These are phyloP conservation scores for Nitzschia palea DNA, from an alignment of 108 stramenopile species.

Conservation along the genomic window DNA sequence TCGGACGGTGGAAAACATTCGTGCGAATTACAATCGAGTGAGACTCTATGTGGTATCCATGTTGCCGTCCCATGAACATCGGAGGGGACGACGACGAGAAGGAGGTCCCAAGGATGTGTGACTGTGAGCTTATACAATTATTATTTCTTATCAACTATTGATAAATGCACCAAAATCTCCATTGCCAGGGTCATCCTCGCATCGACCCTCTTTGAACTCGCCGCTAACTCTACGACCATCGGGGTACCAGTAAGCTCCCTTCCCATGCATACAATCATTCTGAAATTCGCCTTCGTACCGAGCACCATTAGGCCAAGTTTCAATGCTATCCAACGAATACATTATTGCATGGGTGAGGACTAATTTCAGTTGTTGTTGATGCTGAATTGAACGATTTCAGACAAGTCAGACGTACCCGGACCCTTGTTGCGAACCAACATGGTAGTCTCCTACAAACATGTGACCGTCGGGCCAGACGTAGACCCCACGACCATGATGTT, in stretches of 20 bases:
- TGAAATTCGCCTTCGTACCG: conserved; percentile 40
- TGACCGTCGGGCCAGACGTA: conserved; percentile 45
- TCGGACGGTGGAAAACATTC: neutral
- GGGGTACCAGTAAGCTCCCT: conserved; percentile 37
- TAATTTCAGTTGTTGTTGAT: too few relatives aligned
- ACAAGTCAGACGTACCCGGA: conserved; percentile 32
- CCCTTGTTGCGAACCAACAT: conserved; percentile 37
- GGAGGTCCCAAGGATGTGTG: conserved; percentile 34
- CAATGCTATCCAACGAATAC: conserved; percentile 7
- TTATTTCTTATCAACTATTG: neutral
- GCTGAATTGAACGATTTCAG: too few relatives aligned
- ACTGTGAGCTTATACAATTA: neutral
- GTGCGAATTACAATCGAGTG: conserved; percentile 13
- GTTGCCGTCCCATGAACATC: conserved; percentile 21
- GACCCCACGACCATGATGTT: conserved; percentile 37
- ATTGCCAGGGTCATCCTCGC: conserved; percentile 39
- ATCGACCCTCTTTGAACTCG: conserved; percentile 43
- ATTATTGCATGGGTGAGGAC: too few relatives aligned
- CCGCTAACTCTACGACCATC: conserved; percentile 47
- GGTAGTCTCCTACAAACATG: conserved; percentile 44
- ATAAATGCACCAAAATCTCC: conserved; percentile 51
- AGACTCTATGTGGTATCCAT: conserved; percentile 15
- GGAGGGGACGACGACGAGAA: conserved; percentile 27
- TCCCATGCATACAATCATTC: conserved; percentile 40
- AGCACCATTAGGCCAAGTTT: conserved; percentile 45